Evolutionary conservation across 2,329 filamentous ascomycete species (phyloP), one percentile per base, ranked within the genome.

Genomic region (Helotiales sp.): DNA sequence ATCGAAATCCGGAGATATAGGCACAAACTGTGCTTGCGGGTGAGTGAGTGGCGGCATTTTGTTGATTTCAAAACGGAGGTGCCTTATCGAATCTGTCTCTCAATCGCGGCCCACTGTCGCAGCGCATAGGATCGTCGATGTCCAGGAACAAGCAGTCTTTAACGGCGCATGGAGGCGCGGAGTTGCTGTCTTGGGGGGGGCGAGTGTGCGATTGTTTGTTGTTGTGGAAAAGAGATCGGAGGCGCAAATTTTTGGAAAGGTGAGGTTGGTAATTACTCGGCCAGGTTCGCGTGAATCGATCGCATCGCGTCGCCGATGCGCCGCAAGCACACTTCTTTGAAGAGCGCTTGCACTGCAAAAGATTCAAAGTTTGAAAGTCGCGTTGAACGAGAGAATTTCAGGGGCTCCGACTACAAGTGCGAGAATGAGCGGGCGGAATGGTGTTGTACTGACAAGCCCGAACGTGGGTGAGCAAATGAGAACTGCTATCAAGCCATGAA

Each of bases 21-120:
- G 94, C 78, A 97, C 93, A 79, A 98, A 98, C 61, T 93, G 93
- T 17, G 93, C 93, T 76, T 93, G 90, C 0, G 93, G 93, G 74
- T 94, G 89, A 66, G 90, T 83, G 15, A 91, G 85, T 17, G 84
- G 82, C 63, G 92, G 91, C 93, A 97, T 97, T 22, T 40, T 63
- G 24, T 24, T 24, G 22, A 6, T 11, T 54, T 54, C 1, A 17
- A 34, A n/a, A 13, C 4, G 6, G 28, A 28, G 45, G 8, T 22
- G 17, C 50, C 7, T 20, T 45, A 43, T 52, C 50, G 32, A 28
- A 30, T 47, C 20, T 50, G 26, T 28, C 62, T 24, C 28, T 47
- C 57, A 34, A 45, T 32, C 24, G 28, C 32, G 22, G 24, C 24
- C 22, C 24, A 45, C 57, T 30, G 40, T 60, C 57, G 37, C 40